Base-by-base conservation (phyloP, 2,329 filamentous ascomycete species). In the Lizonia empirigonia region DNA sequence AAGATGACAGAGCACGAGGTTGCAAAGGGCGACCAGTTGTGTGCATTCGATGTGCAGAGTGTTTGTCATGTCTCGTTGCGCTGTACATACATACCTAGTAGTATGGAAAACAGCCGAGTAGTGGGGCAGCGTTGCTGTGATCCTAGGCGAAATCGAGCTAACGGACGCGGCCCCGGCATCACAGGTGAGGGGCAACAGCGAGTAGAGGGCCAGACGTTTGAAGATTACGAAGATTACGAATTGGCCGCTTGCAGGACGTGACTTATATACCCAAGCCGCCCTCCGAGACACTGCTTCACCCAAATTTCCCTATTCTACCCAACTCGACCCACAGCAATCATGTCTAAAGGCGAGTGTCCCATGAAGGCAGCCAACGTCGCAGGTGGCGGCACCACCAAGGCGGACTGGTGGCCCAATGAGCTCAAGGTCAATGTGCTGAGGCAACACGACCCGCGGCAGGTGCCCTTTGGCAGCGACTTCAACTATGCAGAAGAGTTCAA, bases 401-500 rank as follows among this genome's bases (percentile, higher is more conserved):
- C 63, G 46, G 86, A 91, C 78, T 90, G 87, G 85, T 91, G 88
- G 88, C 88, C 89, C 45, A 80, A 85, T 50, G 76, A 81, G 63
- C 75, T 91, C 57, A 82, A 78, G 67, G 78, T 90, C 60, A 85
- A 87, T 76, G 85, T 91, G 65, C 82, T 92, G 44, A 88, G 88
- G 67, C 88, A 91, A 75, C 82, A 90, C 70, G 84, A 81, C 27
- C 67, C 79, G 18, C 76, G 79, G 50, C 82, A 82, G 57, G 88
- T 89, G 72, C 89, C 89, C 0, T 70, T 85, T 58, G 80, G 75
- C 64, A 76, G 80, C 56, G 83, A 87, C 60, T 90, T 90, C 65
- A 83, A 91, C 77, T 92, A 92, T 74, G 80, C 81, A 15, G 77
- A 81, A 22, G 88, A 87, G 23, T 91, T 91, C 79, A 86, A 88